phyloP scores from a whole-genome alignment of 345 rosid species.

The Euphorbia pulcherrima region DNA sequence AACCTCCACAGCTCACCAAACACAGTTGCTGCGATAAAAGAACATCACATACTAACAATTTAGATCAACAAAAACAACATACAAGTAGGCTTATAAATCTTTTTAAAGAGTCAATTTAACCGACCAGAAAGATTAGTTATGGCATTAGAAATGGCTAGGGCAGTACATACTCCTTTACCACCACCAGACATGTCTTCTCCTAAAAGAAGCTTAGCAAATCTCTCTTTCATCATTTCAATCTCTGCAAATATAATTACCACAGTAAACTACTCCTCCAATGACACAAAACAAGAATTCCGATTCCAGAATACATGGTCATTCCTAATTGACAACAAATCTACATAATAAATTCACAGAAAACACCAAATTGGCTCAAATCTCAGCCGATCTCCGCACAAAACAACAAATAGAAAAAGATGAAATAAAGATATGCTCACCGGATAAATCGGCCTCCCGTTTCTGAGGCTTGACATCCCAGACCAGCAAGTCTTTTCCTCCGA shows the following conservation, averaged over 20 bases:
- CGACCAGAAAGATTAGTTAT: conserved; percentile 95
- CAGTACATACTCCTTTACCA: conserved; percentile 96
- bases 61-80: neutral
- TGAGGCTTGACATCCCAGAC: conserved; percentile 61
- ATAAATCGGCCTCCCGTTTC: conserved; percentile 53
- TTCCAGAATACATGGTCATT: neutral
- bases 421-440: conserved; percentile 42
- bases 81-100: neutral
- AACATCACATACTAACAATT: neutral
- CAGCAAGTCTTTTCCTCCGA: conserved; percentile 53
- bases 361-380: neutral
- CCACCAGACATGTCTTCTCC: conserved; percentile 99
- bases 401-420: neutral
- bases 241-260: conserved; percentile 38
- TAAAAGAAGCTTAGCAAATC: conserved; percentile 88
- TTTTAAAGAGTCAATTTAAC: neutral
- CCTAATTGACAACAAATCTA: neutral
- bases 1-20: conserved; percentile 96
- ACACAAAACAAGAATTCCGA: conserved; percentile 7
- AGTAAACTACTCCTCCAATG: neutral
- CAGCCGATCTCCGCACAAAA: neutral
- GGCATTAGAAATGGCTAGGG: conserved; percentile 96
- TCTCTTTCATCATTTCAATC: conserved; percentile 95
- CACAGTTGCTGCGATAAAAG: conserved; percentile 65
- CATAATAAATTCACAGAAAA: neutral